Percentiles rank a stretch among this genome's conserved stretches.
phyloP scores from a whole-genome alignment of 176 grass and related monocot genomes.

The Lolium rigidum region DNA sequence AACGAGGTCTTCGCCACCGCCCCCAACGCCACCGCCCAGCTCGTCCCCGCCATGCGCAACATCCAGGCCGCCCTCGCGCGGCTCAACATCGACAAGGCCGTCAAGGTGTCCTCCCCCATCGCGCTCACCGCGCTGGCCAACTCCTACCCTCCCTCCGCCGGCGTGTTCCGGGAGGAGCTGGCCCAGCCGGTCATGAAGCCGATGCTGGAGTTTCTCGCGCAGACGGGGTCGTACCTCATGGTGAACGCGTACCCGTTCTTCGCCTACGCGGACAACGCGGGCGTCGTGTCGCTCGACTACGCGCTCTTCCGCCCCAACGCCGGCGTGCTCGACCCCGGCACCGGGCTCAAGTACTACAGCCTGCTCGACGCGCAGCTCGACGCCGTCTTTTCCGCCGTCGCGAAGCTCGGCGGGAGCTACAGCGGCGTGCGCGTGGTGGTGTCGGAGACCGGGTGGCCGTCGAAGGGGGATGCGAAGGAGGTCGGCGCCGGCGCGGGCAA shows the following conservation, averaged over 20 bases:
- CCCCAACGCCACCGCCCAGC: slow-evolving; percentile 54
- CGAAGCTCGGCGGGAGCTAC: slow-evolving; percentile 35
- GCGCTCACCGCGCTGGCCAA: slow-evolving; percentile 73
- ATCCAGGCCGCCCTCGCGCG: slow-evolving; percentile 53
- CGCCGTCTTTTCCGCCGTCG: slow-evolving; percentile 77
- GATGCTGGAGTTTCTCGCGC: slow-evolving; percentile 72
- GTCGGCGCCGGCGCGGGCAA: slow-evolving; percentile 50
- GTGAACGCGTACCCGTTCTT: slow-evolving; percentile 95
- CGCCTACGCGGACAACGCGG: slow-evolving; percentile 73
- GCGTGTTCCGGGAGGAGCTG: slow-evolving; percentile 72
- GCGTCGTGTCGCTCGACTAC: slow-evolving; percentile 83
- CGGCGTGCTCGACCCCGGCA: slow-evolving; percentile 60
- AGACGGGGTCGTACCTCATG: slow-evolving; percentile 70
- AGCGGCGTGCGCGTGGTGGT: slow-evolving; percentile 66
- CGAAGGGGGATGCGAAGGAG: slow-evolving; percentile 79
- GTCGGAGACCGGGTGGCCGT: slow-evolving; percentile 96
- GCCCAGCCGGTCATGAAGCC: slow-evolving; percentile 72
- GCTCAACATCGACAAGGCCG: slow-evolving; percentile 53
- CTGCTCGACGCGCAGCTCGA: slow-evolving; percentile 96
- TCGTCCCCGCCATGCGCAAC: slow-evolving; percentile 70
- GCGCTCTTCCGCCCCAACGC: slow-evolving; percentile 94
- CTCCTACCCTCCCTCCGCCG: slow-evolving; percentile 82
- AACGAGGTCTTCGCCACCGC: slow-evolving; percentile 90
- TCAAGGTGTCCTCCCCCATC: slow-evolving; percentile 92
- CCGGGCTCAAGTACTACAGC: slow-evolving; percentile 76